phyloP scores from a whole-genome alignment of 2,329 filamentous ascomycete genomes.

The Hymenoscyphus occultus region DNA sequence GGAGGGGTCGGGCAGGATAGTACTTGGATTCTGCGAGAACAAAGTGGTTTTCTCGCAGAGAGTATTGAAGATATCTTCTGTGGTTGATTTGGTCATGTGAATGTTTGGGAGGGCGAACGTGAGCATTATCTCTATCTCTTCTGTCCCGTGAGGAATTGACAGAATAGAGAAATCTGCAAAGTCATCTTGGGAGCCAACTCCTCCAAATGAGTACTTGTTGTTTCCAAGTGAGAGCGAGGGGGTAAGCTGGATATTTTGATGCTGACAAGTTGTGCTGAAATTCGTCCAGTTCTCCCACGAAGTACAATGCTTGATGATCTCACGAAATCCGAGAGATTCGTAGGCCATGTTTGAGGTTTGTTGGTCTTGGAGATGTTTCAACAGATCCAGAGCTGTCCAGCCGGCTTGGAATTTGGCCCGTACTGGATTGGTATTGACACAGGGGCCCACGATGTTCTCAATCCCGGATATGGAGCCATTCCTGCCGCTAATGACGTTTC shows the following conservation, averaged over 20 bases:
- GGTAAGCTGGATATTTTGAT: slow-evolving; percentile 21
- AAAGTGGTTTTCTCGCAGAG: slow-evolving; percentile 8
- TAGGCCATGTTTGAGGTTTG: slow-evolving; percentile 20
- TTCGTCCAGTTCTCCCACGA: slow-evolving; percentile 21
- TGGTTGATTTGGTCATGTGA: slow-evolving; percentile 9
- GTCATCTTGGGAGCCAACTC: slow-evolving; percentile 17
- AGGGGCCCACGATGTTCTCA: slow-evolving; percentile 42
- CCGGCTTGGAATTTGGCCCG: slow-evolving; percentile 37
- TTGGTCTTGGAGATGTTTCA: slow-evolving; percentile 45
- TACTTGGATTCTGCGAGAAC: slow-evolving; percentile 9
- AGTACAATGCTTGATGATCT: slow-evolving; percentile 22
- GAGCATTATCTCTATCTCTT: slow-evolving; percentile 17
- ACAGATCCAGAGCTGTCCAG: slow-evolving; percentile 39
- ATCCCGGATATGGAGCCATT: slow-evolving; percentile 39
- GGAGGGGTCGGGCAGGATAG: slow-evolving; percentile 7
- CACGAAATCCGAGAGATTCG: slow-evolving; percentile 21
- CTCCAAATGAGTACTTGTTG: slow-evolving; percentile 16
- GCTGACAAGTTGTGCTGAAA: slow-evolving; percentile 18
- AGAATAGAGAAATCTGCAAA: slow-evolving; percentile 19
- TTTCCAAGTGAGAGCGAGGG: slow-evolving; percentile 9
- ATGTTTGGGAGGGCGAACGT: slow-evolving; percentile 13
- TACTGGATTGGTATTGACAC: slow-evolving; percentile 43
- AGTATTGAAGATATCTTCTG: slow-evolving; percentile 13
- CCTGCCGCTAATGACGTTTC: slow-evolving; percentile 43
- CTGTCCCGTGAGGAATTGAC: slow-evolving; percentile 13